Evolutionary conservation across 345 rosid genomes (phyloP), one percentile per base, ranked within the genome.

Genomic region (sweet orange (Citrus sinensis)): DNA sequence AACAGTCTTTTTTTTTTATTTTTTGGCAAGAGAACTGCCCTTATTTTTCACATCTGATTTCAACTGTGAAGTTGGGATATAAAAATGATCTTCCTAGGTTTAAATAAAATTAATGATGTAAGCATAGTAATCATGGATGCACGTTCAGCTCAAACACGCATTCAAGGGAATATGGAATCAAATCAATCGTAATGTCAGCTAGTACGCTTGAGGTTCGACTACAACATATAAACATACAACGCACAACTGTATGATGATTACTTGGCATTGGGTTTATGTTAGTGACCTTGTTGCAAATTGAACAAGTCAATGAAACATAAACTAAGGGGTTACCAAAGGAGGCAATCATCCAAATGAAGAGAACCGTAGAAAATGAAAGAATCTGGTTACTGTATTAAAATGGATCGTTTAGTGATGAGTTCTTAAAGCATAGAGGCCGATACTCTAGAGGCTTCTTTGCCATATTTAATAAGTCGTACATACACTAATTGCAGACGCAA

Each of bases 401-500:
- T 22, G 61, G 63, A 56, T 40, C 17, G 19, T 39, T 46, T 37
- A 10, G 69, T 7, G 62, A 55, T 40, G 58, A 78, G 76, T 56
- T 79, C 75, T 72, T 40, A 37, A 27, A 8, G 37, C 60, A 72
- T 40, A 71, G 60, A 61, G 62, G 67, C 32, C 59, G 62, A 70
- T 76, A 59, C 46, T 63, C 39, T 49, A 71, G 63, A 58, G 61
- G 70, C 42, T 78, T 85, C 76, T 62, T 70, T 10, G 32, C 2
- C 24, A 35, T 58, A 11, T 76, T 71, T 80, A 76, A 76, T 74
- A 78, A 72, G 75, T 73, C 30, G 63, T 67, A 71, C 55, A 65
- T 27, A 74, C 63, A 76, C 74, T 78, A 66, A 58, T 73, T 70
- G 75, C 63, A 78, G 59, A 70, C 35, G 75, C 71, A 80, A 60